These are phyloP conservation scores for Russula compacta DNA, from an alignment of 768 basidiomycete species.

Conservation along the genomic window DNA sequence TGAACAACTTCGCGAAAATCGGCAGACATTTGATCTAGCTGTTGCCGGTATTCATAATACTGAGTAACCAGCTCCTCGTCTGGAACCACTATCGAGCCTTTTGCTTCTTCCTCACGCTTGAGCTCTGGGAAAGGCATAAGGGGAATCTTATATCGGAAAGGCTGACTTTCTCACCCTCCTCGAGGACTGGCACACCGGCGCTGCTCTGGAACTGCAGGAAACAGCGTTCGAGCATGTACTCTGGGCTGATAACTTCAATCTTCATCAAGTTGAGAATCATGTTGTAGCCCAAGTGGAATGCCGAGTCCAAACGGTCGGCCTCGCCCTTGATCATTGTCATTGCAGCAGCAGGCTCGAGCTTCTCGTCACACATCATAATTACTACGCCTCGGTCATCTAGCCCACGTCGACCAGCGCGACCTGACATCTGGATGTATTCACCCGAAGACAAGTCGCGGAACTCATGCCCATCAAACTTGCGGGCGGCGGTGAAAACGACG, in stretches of 20 bases:
- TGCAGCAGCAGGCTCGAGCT: slow-evolving; percentile 83
- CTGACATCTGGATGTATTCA: slow-evolving; percentile 99
- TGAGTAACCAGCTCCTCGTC: slow-evolving; percentile 78
- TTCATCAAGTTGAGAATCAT: slow-evolving; percentile 98
- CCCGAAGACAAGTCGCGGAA: slow-evolving; percentile 90
- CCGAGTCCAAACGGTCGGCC: slow-evolving; percentile 93
- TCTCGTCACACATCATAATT: slow-evolving; percentile 99
- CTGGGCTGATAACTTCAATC: slow-evolving; percentile 96
- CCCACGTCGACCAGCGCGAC: slow-evolving; percentile 93
- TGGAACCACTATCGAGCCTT: slow-evolving; percentile 58
- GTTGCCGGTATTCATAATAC: slow-evolving; percentile 90
- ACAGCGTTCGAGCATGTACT: slow-evolving; percentile 95
- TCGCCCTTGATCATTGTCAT: slow-evolving; percentile 98
- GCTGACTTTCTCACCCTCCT: slow-evolving; percentile 47
- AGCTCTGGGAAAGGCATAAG: slow-evolving; percentile 45
- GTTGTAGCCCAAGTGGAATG: slow-evolving; percentile 98
- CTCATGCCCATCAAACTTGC: slow-evolving; percentile 94
- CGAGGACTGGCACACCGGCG: slow-evolving; percentile 75
- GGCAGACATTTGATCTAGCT: slow-evolving; percentile 78
- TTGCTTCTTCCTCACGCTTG: slow-evolving; percentile 56
- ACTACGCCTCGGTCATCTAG: slow-evolving; percentile 98
- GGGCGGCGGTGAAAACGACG: slow-evolving; percentile 90
- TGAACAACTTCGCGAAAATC: slow-evolving; percentile 92
- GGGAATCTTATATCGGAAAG: neutral
- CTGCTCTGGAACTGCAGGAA: slow-evolving; percentile 99